Evolutionary conservation across 345 rosid species (phyloP).

Genomic region (Lumnitzera racemosa): DNA sequence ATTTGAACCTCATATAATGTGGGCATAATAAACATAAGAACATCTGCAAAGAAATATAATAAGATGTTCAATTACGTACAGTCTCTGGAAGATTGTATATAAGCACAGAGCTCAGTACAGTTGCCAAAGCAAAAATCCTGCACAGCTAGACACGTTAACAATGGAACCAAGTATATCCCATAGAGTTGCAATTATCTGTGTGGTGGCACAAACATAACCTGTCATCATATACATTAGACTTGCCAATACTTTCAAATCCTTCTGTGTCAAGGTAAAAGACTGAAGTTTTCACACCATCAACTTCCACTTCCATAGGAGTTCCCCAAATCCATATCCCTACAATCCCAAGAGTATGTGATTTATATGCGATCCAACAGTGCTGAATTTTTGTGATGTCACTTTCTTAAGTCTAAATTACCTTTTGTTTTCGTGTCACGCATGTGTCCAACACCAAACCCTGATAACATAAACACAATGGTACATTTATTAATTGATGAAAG

Average conservation of each 20-base stretch:
- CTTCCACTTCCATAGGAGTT: constrained; percentile 65
- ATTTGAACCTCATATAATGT: too few relatives aligned
- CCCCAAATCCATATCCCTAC: constrained; percentile 99
- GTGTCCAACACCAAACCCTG: constrained; percentile 99
- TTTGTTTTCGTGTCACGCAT: constrained; percentile 99
- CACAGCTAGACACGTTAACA: constrained; percentile 11
- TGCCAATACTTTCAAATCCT: constrained; percentile 98
- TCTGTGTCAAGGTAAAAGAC: constrained; percentile 94
- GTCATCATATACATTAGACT: constrained; percentile 97
- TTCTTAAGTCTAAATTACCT: constrained; percentile 30
- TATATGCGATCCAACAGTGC: background rate
- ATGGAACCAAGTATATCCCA: too few relatives aligned
- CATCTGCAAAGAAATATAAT: too few relatives aligned
- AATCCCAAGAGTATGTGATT: constrained; percentile 9
- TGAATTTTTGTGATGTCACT: too few relatives aligned
- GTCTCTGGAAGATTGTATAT: constrained; percentile 94
- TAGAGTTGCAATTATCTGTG: background rate
- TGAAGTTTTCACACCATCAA: constrained; percentile 74
- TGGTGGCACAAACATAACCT: constrained; percentile 36
- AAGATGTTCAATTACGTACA: constrained; percentile 38
- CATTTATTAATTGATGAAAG: background rate
- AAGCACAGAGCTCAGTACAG: constrained; percentile 96
- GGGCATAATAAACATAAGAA: too few relatives aligned
- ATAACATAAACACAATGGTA: background rate
- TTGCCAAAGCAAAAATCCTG: constrained; percentile 98